Conservation (phyloP, 2,329 filamentous ascomycete genomes). For the Colletotrichum musae region DNA sequence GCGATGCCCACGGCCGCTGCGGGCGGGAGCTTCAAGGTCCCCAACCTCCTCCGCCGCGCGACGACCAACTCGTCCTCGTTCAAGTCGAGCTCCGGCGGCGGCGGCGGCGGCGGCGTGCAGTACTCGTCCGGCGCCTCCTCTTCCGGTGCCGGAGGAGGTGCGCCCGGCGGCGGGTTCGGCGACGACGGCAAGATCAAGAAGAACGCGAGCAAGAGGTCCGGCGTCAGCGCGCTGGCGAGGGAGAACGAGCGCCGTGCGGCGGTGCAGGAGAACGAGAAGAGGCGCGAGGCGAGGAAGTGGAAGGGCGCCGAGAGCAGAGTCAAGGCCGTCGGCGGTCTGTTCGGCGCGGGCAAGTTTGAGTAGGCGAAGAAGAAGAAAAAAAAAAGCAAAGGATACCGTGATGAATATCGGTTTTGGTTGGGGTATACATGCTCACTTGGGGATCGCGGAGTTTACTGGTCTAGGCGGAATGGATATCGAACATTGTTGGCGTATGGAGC, state of each 20-base stretch:
- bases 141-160: constrained; percentile 13
- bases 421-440: neutral
- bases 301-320: constrained; percentile 70
- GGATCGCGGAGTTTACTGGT: neutral
- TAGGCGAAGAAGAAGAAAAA: constrained; percentile 41
- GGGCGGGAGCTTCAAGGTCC: constrained; percentile 73
- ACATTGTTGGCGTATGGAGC: neutral
- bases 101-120: neutral
- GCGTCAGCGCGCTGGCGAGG: constrained; percentile 72
- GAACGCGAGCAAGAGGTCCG: constrained; percentile 72
- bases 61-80: constrained; percentile 75
- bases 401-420: constrained; percentile 5
- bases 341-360: constrained; percentile 71
- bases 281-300: constrained; percentile 71
- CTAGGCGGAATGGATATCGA: neutral
- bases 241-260: constrained; percentile 71
- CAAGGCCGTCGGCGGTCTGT: constrained; percentile 70
- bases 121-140: neutral
- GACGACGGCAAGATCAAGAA: constrained; percentile 72
- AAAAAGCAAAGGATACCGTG: neutral
- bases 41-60: constrained; percentile 79
- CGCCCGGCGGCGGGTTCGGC: constrained; percentile 48
- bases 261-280: constrained; percentile 69
- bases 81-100: constrained; percentile 48
- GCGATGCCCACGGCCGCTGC: constrained; percentile 53